phyloP scores from a whole-genome alignment of 768 basidiomycete species.

The Amanita thiersii region DNA sequence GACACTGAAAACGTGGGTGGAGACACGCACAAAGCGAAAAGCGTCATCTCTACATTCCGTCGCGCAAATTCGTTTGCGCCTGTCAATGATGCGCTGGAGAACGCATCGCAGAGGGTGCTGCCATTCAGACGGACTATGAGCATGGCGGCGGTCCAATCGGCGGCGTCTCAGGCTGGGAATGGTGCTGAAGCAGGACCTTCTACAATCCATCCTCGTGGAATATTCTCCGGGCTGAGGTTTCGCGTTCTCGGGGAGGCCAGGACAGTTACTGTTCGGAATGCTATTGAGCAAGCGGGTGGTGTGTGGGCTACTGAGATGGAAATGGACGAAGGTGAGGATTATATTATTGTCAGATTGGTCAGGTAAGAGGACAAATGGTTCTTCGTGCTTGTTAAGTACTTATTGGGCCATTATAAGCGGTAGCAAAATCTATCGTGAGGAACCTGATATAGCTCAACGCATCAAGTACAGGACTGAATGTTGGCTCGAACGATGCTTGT shows the following conservation, averaged over 20 bases:
- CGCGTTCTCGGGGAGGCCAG: constrained; percentile 63
- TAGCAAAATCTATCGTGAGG: constrained; percentile 55
- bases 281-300: constrained; percentile 57
- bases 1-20: constrained; percentile 9
- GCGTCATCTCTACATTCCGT: constrained; percentile 52
- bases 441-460: constrained; percentile 36
- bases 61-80: constrained; percentile 62
- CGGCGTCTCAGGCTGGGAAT: background rate
- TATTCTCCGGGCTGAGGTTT: constrained; percentile 54
- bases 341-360: constrained; percentile 63
- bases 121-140: constrained; percentile 40
- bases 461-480: constrained; percentile 79
- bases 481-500: constrained; percentile 86
- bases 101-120: constrained; percentile 20
- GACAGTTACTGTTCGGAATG: constrained; percentile 43
- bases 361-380: too few relatives aligned
- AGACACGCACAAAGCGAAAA: constrained; percentile 13
- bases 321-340: constrained; percentile 46
- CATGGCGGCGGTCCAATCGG: constrained; percentile 14
- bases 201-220: constrained; percentile 12
- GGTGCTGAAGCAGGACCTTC: constrained; percentile 7
- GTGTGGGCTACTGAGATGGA: constrained; percentile 33
- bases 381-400: background rate
- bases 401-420: constrained; percentile 38
- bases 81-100: constrained; percentile 14